Evolutionary conservation across 139 green algal genomes (phyloP).

Genomic region (Coelastrella sp.): DNA sequence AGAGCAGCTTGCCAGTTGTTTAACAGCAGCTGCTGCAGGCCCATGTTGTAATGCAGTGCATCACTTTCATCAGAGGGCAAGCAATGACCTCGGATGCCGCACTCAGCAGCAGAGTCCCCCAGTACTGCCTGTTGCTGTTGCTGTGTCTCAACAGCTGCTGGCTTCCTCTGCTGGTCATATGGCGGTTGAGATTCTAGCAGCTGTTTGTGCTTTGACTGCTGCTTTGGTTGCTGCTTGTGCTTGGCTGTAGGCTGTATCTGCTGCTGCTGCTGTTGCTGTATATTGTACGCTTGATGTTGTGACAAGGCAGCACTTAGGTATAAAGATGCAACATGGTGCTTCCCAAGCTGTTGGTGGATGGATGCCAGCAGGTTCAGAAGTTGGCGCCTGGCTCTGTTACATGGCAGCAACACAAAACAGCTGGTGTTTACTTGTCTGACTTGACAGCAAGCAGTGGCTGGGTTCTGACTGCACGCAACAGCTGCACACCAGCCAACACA

Average conservation of each 20-base stretch:
- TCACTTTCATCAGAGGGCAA: conserved; percentile 7
- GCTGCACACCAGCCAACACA: too few relatives aligned
- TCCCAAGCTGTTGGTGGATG: conserved; percentile 51
- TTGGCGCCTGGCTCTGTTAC: neutral
- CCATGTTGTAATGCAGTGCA: conserved; percentile 56
- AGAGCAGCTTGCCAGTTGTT: conserved; percentile 39
- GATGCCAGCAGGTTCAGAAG: conserved; percentile 53
- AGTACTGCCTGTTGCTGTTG: conserved; percentile 17
- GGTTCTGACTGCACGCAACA: too few relatives aligned
- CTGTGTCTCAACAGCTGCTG: neutral
- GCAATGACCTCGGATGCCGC: neutral
- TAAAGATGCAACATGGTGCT: conserved; percentile 52
- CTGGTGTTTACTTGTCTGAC: too few relatives aligned
- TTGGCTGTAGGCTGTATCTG: neutral
- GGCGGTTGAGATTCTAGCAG: too few relatives aligned
- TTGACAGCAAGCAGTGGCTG: too few relatives aligned
- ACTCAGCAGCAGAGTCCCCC: neutral
- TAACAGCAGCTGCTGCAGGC: conserved; percentile 62
- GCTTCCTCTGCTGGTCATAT: neutral
- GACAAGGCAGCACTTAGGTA: conserved; percentile 40
- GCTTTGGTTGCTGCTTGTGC: neutral
- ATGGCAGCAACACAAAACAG: neutral
- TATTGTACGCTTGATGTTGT: neutral
- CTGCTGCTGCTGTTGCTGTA: conserved; percentile 12
- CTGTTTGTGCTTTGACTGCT: neutral